Evolutionary conservation across 257 asterid genomes (phyloP).

Genomic region (Salvia splendens): DNA sequence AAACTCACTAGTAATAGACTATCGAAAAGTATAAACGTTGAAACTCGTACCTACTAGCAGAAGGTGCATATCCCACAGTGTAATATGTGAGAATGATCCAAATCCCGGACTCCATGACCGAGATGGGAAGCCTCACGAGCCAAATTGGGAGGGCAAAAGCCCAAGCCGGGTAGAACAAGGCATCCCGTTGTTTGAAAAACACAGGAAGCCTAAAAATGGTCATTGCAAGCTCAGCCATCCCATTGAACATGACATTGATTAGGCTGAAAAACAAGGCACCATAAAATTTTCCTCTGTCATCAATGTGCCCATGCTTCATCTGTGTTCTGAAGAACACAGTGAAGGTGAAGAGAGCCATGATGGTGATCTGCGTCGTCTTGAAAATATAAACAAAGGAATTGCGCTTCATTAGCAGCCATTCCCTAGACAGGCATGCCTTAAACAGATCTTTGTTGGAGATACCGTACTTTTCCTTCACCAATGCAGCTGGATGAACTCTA

Average conservation of each 20-base stretch:
- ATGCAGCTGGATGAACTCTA: constrained; percentile 63
- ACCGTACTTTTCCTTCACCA: constrained; percentile 61
- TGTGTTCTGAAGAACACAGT: constrained; percentile 69
- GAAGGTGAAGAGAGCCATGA: constrained; percentile 68
- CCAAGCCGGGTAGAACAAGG: constrained; percentile 71
- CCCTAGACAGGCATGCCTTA: constrained; percentile 64
- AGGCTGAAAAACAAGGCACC: constrained; percentile 74
- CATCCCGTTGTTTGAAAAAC: constrained; percentile 68
- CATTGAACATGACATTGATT: constrained; percentile 69
- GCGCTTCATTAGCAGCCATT: constrained; percentile 45
- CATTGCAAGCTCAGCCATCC: constrained; percentile 76
- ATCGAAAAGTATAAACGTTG: neutral
- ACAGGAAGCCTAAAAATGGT: constrained; percentile 66
- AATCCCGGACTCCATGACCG: constrained; percentile 60
- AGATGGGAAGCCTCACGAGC: constrained; percentile 66
- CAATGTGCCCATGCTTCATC: constrained; percentile 59
- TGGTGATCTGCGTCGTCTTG: no score
- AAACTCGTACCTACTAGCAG: constrained; percentile 53
- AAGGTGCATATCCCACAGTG: constrained; percentile 75
- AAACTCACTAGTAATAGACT: no score
- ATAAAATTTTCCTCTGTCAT: constrained; percentile 64
- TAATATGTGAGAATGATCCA: constrained; percentile 72
- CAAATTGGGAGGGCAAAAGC: constrained; percentile 72
- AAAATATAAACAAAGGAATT: no score
- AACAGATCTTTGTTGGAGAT: constrained; percentile 63